These are phyloP conservation scores for Penicillium parvum DNA, from an alignment of 495 filamentous ascomycete species.

Conservation along the genomic window DNA sequence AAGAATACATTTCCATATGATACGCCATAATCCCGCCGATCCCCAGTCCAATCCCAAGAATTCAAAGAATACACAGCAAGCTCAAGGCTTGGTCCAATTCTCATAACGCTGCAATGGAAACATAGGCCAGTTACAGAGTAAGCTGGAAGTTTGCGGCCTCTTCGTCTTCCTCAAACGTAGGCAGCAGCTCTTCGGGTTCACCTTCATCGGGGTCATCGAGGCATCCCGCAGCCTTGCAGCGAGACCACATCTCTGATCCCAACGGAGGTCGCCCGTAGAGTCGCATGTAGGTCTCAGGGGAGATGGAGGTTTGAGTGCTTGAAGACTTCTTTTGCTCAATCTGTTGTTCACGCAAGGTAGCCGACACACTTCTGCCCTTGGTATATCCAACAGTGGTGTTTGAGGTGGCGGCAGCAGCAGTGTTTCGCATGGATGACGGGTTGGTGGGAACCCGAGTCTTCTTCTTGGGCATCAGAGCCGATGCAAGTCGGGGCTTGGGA, in stretches of 20 bases:
- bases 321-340: constrained; percentile 14
- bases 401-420: constrained; percentile 62
- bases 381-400: constrained; percentile 76
- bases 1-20: constrained; percentile 17
- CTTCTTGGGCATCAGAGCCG: constrained; percentile 39
- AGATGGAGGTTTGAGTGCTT: constrained; percentile 25
- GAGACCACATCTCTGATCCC: constrained; percentile 41
- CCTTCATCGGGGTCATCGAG: constrained; percentile 31
- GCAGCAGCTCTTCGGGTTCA: constrained; percentile 27
- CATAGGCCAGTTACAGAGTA: constrained; percentile 27
- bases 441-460: constrained; percentile 35
- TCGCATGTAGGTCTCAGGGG: constrained; percentile 42
- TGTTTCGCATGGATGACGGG: constrained; percentile 51
- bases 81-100: not conserved
- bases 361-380: constrained; percentile 64
- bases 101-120: constrained; percentile 3
- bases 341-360: constrained; percentile 34
- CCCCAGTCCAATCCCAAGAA: constrained; percentile 4
- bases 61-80: constrained; percentile 11
- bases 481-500: constrained; percentile 36
- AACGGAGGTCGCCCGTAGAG: constrained; percentile 38
- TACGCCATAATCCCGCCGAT: constrained; percentile 17
- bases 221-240: constrained; percentile 34
- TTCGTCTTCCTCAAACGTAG: constrained; percentile 38
- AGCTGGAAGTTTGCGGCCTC: constrained; percentile 43